A percentile compares a stretch with the other conserved stretches of the same genome.
These are phyloP conservation scores for Yamadazyma paraphyllophila DNA, from an alignment of 805 yeast genomes.

Conservation along the genomic window DNA sequence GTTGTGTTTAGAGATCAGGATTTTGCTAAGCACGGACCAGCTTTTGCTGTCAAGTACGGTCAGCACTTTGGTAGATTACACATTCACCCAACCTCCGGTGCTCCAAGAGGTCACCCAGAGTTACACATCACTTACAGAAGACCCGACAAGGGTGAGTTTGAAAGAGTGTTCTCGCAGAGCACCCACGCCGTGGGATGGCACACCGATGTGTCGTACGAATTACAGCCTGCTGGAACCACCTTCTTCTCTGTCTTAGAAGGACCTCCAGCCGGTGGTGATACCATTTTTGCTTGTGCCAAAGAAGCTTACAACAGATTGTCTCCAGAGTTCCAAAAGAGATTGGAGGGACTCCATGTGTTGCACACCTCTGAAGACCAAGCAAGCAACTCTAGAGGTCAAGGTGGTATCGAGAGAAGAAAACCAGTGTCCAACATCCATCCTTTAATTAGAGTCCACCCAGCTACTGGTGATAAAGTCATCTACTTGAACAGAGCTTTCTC, in stretches of 20 bases:
- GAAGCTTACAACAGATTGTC: slow-evolving; percentile 74
- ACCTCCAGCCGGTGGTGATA: slow-evolving; percentile 70
- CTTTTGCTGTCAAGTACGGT: slow-evolving; percentile 53
- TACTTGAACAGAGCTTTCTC: slow-evolving; percentile 62
- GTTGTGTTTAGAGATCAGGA: slow-evolving; percentile 67
- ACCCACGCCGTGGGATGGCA: slow-evolving; percentile 56
- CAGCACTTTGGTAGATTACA: slow-evolving; percentile 68
- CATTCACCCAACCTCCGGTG: slow-evolving; percentile 73
- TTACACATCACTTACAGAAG: slow-evolving; percentile 61
- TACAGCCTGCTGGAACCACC: slow-evolving; percentile 71
- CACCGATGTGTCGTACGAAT: slow-evolving; percentile 72
- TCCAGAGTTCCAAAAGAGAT: slow-evolving; percentile 56
- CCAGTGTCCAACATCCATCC: slow-evolving; percentile 67
- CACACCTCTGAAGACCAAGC: slow-evolving; percentile 77
- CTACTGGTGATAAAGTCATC: slow-evolving; percentile 57
- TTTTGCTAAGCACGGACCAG: slow-evolving; percentile 51
- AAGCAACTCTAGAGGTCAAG: slow-evolving; percentile 46
- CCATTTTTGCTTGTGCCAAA: slow-evolving; percentile 67
- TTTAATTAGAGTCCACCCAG: slow-evolving; percentile 70
- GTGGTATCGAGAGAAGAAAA: slow-evolving; percentile 70
- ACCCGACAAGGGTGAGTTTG: slow-evolving; percentile 38
- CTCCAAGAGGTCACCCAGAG: slow-evolving; percentile 62
- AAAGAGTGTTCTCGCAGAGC: slow-evolving; percentile 31
- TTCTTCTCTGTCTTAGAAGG: slow-evolving; percentile 61
- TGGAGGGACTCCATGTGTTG: slow-evolving; percentile 61